These are phyloP conservation scores for Annulohypoxylon moriforme DNA, from an alignment of 495 filamentous ascomycete genomes.

Conservation along the genomic window DNA sequence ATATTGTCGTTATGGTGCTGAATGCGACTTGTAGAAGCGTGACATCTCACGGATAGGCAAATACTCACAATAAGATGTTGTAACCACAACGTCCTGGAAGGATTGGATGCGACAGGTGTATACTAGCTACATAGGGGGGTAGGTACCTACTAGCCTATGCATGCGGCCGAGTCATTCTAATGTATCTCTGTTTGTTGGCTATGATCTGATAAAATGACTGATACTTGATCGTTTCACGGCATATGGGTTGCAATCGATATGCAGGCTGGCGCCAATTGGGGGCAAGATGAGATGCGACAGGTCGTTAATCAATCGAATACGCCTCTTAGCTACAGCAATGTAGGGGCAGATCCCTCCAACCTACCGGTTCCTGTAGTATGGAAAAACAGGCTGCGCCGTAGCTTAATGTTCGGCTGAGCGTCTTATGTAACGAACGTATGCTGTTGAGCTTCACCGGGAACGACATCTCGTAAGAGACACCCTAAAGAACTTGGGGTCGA, in stretches of 20 bases:
- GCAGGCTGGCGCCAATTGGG: neutral
- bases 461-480: too few relatives aligned
- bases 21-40: neutral
- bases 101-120: constrained; percentile 1
- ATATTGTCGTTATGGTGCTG: too few relatives aligned
- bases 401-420: neutral
- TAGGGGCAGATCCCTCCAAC: neutral
- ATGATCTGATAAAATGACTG: neutral
- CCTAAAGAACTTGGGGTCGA: neutral
- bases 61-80: too few relatives aligned
- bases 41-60: too few relatives aligned
- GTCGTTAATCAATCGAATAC: neutral
- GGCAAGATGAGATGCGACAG: neutral
- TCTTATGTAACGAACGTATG: neutral
- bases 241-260: neutral
- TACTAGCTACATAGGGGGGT: too few relatives aligned
- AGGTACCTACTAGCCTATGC: neutral
- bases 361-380: neutral
- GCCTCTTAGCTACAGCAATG: neutral
- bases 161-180: neutral
- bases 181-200: neutral
- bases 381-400: neutral
- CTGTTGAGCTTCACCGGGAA: neutral
- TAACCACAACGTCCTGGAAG: neutral
- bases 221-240: neutral